A percentile compares a stretch with the other conserved stretches of the same genome.
These are phyloP conservation scores for Cantharellus cinnabarinus DNA, from an alignment of 768 basidiomycete species.

Conservation along the genomic window DNA sequence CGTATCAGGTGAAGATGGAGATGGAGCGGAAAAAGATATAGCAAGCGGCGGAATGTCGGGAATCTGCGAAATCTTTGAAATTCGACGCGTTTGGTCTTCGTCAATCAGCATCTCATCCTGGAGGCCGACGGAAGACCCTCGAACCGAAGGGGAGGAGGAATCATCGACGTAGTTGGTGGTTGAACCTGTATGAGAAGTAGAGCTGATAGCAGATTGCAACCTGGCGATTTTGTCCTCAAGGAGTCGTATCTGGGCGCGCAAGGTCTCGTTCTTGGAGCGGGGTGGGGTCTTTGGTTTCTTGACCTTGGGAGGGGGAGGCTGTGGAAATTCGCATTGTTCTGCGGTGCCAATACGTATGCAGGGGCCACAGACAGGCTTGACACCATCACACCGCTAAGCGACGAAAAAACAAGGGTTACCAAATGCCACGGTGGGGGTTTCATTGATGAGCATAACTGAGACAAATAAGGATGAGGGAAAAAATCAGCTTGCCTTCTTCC, in stretches of 20 bases:
- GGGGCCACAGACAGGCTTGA: not conserved
- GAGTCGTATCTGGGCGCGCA: not conserved
- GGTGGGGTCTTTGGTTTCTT: not conserved
- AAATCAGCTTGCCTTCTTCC: not conserved
- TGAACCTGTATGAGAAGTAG: not conserved
- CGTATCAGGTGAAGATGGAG: too few species aligned
- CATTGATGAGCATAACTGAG: not conserved
- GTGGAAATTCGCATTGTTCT: not conserved
- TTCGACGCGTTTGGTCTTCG: not conserved
- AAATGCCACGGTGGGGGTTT: not conserved
- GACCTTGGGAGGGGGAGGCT: not conserved
- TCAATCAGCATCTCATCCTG: not conserved
- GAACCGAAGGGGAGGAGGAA: not conserved
- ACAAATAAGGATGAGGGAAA: not conserved
- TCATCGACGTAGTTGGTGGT: not conserved
- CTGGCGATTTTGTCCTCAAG: not conserved
- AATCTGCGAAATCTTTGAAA: too few species aligned
- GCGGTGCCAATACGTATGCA: not conserved
- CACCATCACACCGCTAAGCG: not conserved
- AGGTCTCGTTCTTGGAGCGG: not conserved
- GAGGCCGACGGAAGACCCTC: not conserved
- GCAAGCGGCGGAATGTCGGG: too few species aligned
- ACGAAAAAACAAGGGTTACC: not conserved
- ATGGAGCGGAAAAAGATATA: too few species aligned
- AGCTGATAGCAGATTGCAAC: not conserved